Base-by-base conservation (phyloP, 371 early-diverging fungal species). In the Rhizomucor pusillus region DNA sequence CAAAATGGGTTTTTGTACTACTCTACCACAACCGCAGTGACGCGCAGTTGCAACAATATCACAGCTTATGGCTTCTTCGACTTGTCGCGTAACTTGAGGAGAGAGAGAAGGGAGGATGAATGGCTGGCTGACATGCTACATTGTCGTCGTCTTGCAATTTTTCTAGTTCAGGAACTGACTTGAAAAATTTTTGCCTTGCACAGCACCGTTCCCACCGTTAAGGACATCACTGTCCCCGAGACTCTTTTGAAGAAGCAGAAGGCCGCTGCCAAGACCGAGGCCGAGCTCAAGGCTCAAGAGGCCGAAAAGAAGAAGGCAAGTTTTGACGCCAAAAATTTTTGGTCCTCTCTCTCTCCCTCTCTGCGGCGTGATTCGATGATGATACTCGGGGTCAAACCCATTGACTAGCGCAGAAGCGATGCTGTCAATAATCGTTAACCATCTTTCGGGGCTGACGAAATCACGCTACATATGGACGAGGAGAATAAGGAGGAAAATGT, bases 181-280 rank as follows among this genome's bases (percentile, higher is more conserved):
- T 29, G 29, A 5, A 29, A 29, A 29, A 29, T 29, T 29, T 29
- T 29, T 29, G 18, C 19, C 20, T 52, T 22, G 10, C 37, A 52
- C 66, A 79, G 78, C 65, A 76, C 67, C 66, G 81, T 79, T 52
- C 80, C 84, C 62, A 75, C 85, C 68, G 69, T 73, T 63, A 74
- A 82, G 53, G 81, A 88, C 60, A 80, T 90, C 54, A 86, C 86
- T 70, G 87, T 86, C 61, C 98, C 98, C 71, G 97, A 97, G 85
- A 93, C 97, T 54, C 86, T 96, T 65, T 84, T 98, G 77, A 97
- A 97, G 89, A 95, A 96, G 92, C 87, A 92, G 70, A 94, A 94
- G 87, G 69, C 86, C 67, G 77, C 83, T 62, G 91, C 92, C 63
- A 91, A 95, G 87, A 65, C 86, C 52, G 84, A 87, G 59, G 90